Conservation (phyloP, 192 early-diverging fungal species). For the Coemansia furcata region DNA sequence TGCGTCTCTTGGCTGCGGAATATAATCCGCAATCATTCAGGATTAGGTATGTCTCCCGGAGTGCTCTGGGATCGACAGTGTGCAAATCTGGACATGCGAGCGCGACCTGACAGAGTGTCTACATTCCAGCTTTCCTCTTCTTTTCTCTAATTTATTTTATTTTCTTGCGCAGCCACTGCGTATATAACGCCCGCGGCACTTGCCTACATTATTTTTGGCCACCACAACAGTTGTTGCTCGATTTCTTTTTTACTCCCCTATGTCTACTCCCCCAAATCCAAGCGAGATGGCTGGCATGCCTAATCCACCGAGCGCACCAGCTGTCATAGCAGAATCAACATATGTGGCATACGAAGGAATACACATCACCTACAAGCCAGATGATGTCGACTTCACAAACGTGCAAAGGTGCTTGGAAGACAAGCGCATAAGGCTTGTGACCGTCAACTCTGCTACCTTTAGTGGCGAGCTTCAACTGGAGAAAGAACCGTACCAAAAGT, state of each 20-base stretch:
- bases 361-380: background rate
- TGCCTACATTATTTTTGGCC: background rate
- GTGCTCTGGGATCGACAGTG: too few relatives aligned
- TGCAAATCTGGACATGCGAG: too few relatives aligned
- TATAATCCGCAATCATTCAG: too few relatives aligned
- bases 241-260: background rate
- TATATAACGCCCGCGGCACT: background rate
- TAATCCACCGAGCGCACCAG: background rate
- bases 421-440: background rate
- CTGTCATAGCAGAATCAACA: background rate
- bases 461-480: background rate
- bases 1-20: too few relatives aligned
- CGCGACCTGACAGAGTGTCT: too few relatives aligned
- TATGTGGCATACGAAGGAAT: background rate
- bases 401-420: background rate
- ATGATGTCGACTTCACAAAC: background rate
- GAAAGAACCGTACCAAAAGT: background rate
- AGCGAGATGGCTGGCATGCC: background rate
- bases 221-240: background rate
- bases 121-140: background rate
- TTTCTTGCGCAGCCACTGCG: background rate
- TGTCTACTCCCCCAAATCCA: background rate
- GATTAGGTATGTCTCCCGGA: too few relatives aligned
- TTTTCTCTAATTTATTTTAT: background rate
- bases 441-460: background rate